Conservation (phyloP, 75 land plant genomes). For the Ceratopteris richardii region DNA sequence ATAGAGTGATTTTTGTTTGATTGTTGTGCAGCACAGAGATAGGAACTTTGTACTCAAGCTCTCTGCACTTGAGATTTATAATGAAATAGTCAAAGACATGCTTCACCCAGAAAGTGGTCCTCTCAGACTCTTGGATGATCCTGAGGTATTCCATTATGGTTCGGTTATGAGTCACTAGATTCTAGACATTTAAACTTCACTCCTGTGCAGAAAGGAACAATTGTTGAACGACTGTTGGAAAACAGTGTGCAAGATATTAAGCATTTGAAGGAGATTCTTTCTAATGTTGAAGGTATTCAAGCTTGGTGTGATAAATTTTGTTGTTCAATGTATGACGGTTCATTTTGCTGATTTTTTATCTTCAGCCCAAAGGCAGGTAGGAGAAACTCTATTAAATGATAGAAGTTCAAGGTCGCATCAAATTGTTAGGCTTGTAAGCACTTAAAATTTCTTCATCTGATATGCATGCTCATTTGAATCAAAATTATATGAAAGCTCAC, state of each 20-base stretch:
- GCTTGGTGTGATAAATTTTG: background rate
- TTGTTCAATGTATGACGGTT: background rate
- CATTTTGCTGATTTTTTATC: constrained; percentile 4
- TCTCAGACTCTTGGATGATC: constrained; percentile 79
- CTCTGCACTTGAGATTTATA: constrained; percentile 82
- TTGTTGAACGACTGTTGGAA: constrained; percentile 70
- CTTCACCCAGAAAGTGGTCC: constrained; percentile 58
- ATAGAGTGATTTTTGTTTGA: background rate
- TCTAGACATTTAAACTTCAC: background rate
- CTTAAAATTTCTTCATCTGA: background rate
- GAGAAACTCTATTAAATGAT: constrained; percentile 81
- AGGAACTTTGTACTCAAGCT: constrained; percentile 61
- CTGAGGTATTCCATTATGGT: background rate
- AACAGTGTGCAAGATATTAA: constrained; percentile 50
- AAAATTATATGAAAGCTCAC: too few relatives aligned
- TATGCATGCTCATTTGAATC: too few relatives aligned
- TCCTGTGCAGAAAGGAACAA: constrained; percentile 63
- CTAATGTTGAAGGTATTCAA: constrained; percentile 59
- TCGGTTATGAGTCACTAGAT: background rate
- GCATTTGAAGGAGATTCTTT: constrained; percentile 55
- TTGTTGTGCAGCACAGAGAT: constrained; percentile 49
- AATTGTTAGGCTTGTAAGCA: constrained; percentile 75
- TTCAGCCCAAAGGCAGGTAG: constrained; percentile 86
- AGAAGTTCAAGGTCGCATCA: constrained; percentile 86
- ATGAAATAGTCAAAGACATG: constrained; percentile 73